These are phyloP conservation scores for Trypanosomatidae sp. DNA, from an alignment of 208 protist genomes.

Conservation along the genomic window DNA sequence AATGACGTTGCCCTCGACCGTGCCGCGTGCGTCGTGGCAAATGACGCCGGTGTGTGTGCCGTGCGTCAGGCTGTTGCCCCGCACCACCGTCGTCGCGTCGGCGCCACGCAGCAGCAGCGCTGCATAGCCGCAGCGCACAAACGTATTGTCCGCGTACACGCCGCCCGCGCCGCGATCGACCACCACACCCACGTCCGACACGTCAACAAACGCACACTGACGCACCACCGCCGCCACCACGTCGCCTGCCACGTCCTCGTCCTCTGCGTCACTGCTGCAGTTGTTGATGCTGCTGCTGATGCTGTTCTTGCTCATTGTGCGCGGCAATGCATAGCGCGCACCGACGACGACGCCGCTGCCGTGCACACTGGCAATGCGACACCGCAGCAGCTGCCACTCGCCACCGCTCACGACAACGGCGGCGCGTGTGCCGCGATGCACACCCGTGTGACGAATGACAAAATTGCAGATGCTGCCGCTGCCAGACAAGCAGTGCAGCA, in stretches of 20 bases:
- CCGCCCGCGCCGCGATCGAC: conserved; percentile 48
- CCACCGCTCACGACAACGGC: conserved; percentile 50
- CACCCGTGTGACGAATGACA: conserved; percentile 47
- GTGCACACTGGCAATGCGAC: conserved; percentile 55
- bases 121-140: conserved; percentile 67
- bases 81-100: conserved; percentile 24
- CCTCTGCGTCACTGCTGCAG: too few relatives aligned
- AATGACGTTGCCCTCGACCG: conserved; percentile 74
- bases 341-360: conserved; percentile 53
- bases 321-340: background rate
- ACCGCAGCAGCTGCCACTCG: conserved; percentile 53
- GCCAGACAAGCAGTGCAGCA: conserved; percentile 39
- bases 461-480: conserved; percentile 62
- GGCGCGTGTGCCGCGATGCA: conserved; percentile 5
- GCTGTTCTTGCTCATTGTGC: too few relatives aligned
- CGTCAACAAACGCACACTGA: conserved; percentile 70
- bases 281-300: too few relatives aligned
- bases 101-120: conserved; percentile 67
- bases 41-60: conserved; percentile 71
- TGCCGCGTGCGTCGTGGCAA: conserved; percentile 58
- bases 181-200: conserved; percentile 56
- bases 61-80: conserved; percentile 53
- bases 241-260: background rate
- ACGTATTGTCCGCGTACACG: conserved; percentile 54
- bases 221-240: conserved; percentile 22